Evolutionary conservation across 2,329 filamentous ascomycete genomes (phyloP).

Genomic region (Fusarium dlaminii): DNA sequence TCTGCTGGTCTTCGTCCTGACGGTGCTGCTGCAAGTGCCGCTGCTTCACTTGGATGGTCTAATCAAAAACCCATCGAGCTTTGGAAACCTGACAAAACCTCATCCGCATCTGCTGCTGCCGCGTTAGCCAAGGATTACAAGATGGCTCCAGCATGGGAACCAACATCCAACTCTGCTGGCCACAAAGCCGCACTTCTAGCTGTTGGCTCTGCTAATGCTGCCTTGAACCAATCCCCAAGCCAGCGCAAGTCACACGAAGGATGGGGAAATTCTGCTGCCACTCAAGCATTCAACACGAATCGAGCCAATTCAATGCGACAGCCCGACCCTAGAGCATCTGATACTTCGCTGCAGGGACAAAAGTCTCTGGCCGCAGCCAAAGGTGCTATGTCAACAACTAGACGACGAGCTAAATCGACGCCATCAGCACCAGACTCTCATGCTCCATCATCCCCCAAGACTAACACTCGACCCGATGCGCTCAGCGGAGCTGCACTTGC

Average conservation of each 20-base stretch:
- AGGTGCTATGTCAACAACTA: slow-evolving; percentile 72
- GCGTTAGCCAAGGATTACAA: slow-evolving; percentile 55
- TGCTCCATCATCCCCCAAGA: slow-evolving; percentile 26
- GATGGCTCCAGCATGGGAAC: slow-evolving; percentile 66
- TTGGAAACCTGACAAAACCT: slow-evolving; percentile 70
- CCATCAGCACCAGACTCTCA: slow-evolving; percentile 53
- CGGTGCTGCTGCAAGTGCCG: slow-evolving; percentile 74
- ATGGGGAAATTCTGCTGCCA: slow-evolving; percentile 76
- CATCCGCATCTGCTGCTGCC: slow-evolving; percentile 60
- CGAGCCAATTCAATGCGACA: slow-evolving; percentile 43
- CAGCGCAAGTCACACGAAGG: slow-evolving; percentile 42
- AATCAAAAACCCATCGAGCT: slow-evolving; percentile 72
- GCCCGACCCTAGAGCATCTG: slow-evolving; percentile 40
- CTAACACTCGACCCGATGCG: slow-evolving; percentile 69
- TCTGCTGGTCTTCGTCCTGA: slow-evolving; percentile 68
- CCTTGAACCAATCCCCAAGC: slow-evolving; percentile 39
- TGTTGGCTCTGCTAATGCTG: slow-evolving; percentile 49
- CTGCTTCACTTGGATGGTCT: slow-evolving; percentile 77
- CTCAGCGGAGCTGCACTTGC: slow-evolving; percentile 78
- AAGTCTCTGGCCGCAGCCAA: slow-evolving; percentile 80
- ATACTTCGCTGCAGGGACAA: slow-evolving; percentile 60
- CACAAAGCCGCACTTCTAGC: slow-evolving; percentile 80
- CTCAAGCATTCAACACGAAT: slow-evolving; percentile 65
- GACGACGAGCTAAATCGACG: slow-evolving; percentile 72
- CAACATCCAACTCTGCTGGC: slow-evolving; percentile 70